These are phyloP conservation scores for Epichloe sibirici DNA, from an alignment of 2,329 filamentous ascomycete species.

Conservation along the genomic window DNA sequence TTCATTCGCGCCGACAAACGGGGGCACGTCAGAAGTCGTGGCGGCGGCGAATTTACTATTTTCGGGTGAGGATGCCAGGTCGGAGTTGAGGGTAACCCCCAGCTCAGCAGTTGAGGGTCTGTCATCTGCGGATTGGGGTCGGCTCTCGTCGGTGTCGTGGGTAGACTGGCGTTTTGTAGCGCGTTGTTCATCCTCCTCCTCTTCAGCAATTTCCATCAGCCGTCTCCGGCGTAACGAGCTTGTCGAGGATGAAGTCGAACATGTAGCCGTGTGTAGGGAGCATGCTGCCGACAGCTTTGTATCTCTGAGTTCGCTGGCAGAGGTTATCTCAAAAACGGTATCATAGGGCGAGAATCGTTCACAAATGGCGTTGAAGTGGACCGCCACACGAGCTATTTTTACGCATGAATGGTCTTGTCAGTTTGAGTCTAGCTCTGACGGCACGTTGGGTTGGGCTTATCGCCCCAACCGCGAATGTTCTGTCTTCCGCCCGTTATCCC, in stretches of 20 bases:
- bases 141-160: constrained; percentile 28
- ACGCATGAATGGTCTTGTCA: background rate
- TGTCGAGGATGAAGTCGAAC: constrained; percentile 73
- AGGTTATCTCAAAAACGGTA: constrained; percentile 64
- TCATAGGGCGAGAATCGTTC: constrained; percentile 77
- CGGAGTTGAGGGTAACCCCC: constrained; percentile 35
- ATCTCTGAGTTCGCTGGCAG: constrained; percentile 71
- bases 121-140: constrained; percentile 17
- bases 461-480: background rate
- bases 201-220: constrained; percentile 87
- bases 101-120: constrained; percentile 16
- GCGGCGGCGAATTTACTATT: constrained; percentile 35
- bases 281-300: constrained; percentile 78
- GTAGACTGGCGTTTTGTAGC: constrained; percentile 47
- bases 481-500: background rate
- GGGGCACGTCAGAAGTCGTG: constrained; percentile 36
- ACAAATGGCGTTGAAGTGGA: constrained; percentile 55
- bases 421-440: background rate
- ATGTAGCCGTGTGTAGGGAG: constrained; percentile 76
- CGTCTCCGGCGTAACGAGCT: constrained; percentile 67
- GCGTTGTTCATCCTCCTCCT: constrained; percentile 64
- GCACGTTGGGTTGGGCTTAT: background rate
- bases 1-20: constrained; percentile 35
- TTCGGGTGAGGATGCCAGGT: constrained; percentile 38
- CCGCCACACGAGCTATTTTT: constrained; percentile 62